phyloP scores from a whole-genome alignment of 768 basidiomycete genomes.

The Boletellus ananiceps region DNA sequence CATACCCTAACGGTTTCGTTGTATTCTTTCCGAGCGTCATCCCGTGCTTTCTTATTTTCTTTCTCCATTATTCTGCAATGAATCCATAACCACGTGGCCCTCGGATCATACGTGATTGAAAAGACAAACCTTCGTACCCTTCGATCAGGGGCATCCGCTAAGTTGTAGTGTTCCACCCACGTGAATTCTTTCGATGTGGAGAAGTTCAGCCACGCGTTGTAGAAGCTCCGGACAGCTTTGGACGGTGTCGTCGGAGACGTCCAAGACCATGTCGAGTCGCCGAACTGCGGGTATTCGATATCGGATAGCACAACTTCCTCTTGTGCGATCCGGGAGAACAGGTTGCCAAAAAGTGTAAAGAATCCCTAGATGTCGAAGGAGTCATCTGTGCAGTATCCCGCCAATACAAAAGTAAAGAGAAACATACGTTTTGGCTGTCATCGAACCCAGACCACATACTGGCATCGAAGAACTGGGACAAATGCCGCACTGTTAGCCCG shows the following conservation, averaged over 20 bases:
- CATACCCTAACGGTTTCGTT: constrained; percentile 85
- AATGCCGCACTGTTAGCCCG: constrained; percentile 75
- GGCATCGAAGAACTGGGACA: constrained; percentile 80
- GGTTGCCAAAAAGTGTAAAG: constrained; percentile 81
- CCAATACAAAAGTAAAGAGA: background rate
- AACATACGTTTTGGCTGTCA: constrained; percentile 55
- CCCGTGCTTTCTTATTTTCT: constrained; percentile 90
- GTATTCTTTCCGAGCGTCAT: constrained; percentile 85
- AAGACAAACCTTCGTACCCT: constrained; percentile 64
- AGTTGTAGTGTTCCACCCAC: constrained; percentile 85
- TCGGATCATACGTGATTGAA: background rate
- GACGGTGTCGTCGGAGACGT: constrained; percentile 40
- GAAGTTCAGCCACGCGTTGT: constrained; percentile 84
- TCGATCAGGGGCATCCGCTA: constrained; percentile 81
- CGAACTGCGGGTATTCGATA: constrained; percentile 75
- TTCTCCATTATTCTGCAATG: constrained; percentile 78
- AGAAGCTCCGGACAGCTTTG: constrained; percentile 68
- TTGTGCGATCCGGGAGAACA: constrained; percentile 76
- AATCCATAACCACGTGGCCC: background rate
- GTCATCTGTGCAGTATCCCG: background rate
- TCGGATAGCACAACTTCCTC: constrained; percentile 59
- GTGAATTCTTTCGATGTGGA: constrained; percentile 80
- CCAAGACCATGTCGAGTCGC: constrained; percentile 75
- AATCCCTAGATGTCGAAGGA: constrained; percentile 57
- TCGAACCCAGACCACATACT: constrained; percentile 62